A percentile compares a stretch with the other conserved stretches of the same genome.
phyloP scores from a whole-genome alignment of 1,284 basidiomycete genomes.

The Chiua sp. region DNA sequence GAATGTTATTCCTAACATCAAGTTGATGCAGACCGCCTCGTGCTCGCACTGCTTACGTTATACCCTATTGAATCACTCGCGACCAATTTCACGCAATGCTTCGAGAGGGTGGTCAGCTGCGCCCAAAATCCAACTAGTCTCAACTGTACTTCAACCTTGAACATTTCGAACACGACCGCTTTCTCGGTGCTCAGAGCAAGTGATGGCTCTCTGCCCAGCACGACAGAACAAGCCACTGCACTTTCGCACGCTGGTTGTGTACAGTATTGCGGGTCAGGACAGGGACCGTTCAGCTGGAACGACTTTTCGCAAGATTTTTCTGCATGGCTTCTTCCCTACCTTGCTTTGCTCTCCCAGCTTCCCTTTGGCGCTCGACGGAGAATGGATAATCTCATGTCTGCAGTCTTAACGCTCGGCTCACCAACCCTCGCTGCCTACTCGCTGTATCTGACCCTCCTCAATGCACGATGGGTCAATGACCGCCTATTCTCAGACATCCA shows the following conservation, averaged over 20 bases:
- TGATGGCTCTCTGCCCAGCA: neutral
- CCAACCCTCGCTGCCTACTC: constrained; percentile 40
- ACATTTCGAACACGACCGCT: constrained; percentile 19
- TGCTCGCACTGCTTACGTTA: neutral
- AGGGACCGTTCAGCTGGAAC: constrained; percentile 42
- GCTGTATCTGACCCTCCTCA: constrained; percentile 38
- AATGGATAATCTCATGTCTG: constrained; percentile 39
- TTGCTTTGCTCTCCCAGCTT: constrained; percentile 48
- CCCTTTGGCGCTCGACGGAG: constrained; percentile 42
- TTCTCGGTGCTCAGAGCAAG: constrained; percentile 23
- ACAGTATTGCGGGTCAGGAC: constrained; percentile 34
- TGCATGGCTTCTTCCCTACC: constrained; percentile 51
- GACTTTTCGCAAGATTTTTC: constrained; percentile 47
- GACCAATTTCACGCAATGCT: constrained; percentile 16
- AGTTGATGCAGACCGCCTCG: constrained; percentile 3
- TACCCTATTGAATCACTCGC: constrained; percentile 4
- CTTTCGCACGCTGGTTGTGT: constrained; percentile 38
- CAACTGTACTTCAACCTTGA: constrained; percentile 5
- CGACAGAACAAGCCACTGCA: constrained; percentile 4
- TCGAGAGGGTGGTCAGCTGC: constrained; percentile 11
- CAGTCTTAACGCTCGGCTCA: constrained; percentile 38
- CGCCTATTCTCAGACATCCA: constrained; percentile 26
- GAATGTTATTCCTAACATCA: neutral
- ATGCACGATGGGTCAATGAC: constrained; percentile 34
- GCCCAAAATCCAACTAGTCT: constrained; percentile 7